phyloP scores from a whole-genome alignment of 2,329 filamentous ascomycete species.

The Cytospora chrysosperma region DNA sequence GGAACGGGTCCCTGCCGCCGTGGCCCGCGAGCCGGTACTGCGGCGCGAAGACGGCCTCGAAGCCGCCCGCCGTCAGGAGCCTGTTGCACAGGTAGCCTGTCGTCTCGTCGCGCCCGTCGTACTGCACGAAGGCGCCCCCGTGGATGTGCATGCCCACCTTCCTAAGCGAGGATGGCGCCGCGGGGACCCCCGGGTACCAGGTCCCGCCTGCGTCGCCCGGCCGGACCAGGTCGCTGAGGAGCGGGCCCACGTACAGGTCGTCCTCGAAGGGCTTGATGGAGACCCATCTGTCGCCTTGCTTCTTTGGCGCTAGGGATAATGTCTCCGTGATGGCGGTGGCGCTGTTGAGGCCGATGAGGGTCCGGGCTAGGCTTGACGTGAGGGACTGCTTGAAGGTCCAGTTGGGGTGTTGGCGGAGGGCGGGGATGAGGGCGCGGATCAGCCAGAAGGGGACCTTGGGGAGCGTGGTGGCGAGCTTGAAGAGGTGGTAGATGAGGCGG shows the following conservation, averaged over 20 bases:
- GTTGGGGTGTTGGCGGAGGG: slow-evolving; percentile 20
- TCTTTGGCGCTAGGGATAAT: slow-evolving; percentile 13
- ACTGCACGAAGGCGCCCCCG: slow-evolving; percentile 47
- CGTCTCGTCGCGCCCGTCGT: slow-evolving; percentile 41
- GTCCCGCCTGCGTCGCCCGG: slow-evolving; percentile 27
- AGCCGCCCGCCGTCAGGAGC: slow-evolving; percentile 31
- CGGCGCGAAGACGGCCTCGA: slow-evolving; percentile 41
- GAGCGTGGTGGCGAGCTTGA: slow-evolving; percentile 6
- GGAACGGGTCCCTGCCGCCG: slow-evolving; percentile 41
- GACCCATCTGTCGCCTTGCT: slow-evolving; percentile 11
- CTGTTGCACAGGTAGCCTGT: slow-evolving; percentile 16
- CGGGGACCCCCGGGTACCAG: slow-evolving; percentile 27
- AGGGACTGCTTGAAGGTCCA: slow-evolving; percentile 24
- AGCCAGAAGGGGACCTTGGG: slow-evolving; percentile 21
- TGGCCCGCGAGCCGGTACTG: slow-evolving; percentile 49
- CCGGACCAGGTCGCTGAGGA: slow-evolving; percentile 7
- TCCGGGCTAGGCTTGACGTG: slow-evolving; percentile 4
- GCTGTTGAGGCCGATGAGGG: background rate
- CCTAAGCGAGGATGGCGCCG: background rate
- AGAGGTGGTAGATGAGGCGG: slow-evolving; percentile 17
- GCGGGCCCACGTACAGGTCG: slow-evolving; percentile 22
- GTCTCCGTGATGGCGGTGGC: slow-evolving; percentile 19
- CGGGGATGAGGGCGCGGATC: slow-evolving; percentile 18
- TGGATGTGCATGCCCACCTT: slow-evolving; percentile 47
- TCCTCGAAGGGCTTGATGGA: slow-evolving; percentile 47